These are phyloP conservation scores for Ophiostoma angusticollis DNA, from an alignment of 2,329 filamentous ascomycete genomes.

Conservation along the genomic window DNA sequence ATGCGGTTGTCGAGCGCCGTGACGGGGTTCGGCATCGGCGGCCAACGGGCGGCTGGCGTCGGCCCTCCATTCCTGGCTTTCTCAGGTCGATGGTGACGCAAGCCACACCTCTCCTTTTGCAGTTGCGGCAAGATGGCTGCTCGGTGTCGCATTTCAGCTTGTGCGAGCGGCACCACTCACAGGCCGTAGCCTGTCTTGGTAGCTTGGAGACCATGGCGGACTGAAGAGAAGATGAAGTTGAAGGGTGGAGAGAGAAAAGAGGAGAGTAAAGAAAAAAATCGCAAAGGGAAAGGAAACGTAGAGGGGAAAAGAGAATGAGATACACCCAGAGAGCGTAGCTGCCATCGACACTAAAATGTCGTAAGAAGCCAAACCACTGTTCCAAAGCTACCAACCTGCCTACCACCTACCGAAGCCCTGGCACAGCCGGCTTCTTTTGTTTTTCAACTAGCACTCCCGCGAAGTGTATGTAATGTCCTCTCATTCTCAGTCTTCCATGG, in stretches of 20 bases:
- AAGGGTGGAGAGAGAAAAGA: not conserved
- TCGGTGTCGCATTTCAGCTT: constrained; percentile 10
- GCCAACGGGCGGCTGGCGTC: constrained; percentile 1
- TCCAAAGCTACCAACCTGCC: too few relatives aligned
- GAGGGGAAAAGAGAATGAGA: not conserved
- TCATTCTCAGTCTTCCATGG: too few relatives aligned
- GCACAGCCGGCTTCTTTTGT: too few relatives aligned
- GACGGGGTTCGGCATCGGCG: not conserved
- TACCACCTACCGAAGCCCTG: too few relatives aligned
- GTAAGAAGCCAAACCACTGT: too few relatives aligned
- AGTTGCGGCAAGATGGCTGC: constrained; percentile 9
- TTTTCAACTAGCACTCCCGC: too few relatives aligned
- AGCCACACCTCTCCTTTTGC: not conserved
- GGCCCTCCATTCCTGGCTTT: not conserved
- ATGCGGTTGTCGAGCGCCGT: not conserved
- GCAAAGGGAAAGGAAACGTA: not conserved
- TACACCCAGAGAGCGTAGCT: too few relatives aligned
- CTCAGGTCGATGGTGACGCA: constrained; percentile 8
- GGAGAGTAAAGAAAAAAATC: not conserved
- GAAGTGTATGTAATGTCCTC: too few relatives aligned
- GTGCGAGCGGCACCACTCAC: constrained; percentile 10
- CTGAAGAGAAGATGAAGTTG: not conserved
- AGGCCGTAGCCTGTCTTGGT: constrained; percentile 6
- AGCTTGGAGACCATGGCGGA: not conserved
- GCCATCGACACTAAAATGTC: too few relatives aligned